phyloP scores from a whole-genome alignment of 2,329 filamentous ascomycete genomes.

The Fusarium nurragi region DNA sequence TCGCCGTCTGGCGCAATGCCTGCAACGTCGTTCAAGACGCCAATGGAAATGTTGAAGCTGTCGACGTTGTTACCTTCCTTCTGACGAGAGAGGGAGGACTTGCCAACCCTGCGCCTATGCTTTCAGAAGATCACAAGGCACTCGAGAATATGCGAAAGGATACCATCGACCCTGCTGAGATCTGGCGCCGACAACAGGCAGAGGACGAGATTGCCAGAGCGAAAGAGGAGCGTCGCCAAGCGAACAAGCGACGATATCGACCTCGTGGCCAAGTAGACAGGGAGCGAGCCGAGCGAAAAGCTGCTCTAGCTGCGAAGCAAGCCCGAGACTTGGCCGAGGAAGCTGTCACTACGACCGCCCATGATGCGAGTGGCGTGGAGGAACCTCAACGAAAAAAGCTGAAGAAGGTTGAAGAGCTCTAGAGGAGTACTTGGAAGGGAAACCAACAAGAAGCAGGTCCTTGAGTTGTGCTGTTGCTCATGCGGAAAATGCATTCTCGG shows the following conservation, averaged over 20 bases:
- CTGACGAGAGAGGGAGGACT: constrained; percentile 37
- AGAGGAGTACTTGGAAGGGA: not conserved
- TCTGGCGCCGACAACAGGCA: constrained; percentile 26
- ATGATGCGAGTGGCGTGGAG: not conserved
- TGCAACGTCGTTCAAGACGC: constrained; percentile 21
- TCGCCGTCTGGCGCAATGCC: constrained; percentile 35
- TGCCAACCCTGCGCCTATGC: constrained; percentile 27
- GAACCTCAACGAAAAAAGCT: not conserved
- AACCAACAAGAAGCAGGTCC: not conserved
- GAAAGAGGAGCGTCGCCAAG: constrained; percentile 35
- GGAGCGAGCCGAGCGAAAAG: constrained; percentile 28
- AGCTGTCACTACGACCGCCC: not conserved
- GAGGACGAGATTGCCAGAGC: constrained; percentile 19
- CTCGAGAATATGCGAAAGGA: constrained; percentile 36
- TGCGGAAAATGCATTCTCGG: not conserved
- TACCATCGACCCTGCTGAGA: constrained; percentile 22
- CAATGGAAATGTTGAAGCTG: constrained; percentile 25
- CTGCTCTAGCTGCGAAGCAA: constrained; percentile 13
- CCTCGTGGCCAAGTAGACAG: constrained; percentile 33
- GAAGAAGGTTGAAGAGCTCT: not conserved
- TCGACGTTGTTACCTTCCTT: constrained; percentile 36
- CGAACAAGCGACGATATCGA: constrained; percentile 40
- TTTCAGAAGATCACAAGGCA: constrained; percentile 26
- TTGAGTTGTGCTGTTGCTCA: not conserved
- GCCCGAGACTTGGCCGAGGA: not conserved